Percentiles rank a stretch among this genome's conserved stretches.
phyloP scores from a whole-genome alignment of 2,329 filamentous ascomycete genomes.

The Fusarium sp. region DNA sequence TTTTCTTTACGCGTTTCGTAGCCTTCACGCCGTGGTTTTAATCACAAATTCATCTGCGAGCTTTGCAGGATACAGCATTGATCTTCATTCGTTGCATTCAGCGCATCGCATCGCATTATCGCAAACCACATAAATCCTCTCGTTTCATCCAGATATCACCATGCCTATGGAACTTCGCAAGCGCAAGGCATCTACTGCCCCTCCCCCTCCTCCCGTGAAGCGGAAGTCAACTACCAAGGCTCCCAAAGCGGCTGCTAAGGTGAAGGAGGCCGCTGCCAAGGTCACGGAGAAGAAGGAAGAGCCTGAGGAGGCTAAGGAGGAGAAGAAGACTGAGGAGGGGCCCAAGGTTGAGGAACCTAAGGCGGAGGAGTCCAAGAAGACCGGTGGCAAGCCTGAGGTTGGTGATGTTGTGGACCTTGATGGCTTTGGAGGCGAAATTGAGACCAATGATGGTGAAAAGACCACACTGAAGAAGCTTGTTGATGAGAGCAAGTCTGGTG shows the following conservation, averaged over 20 bases:
- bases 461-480: slow-evolving; percentile 84
- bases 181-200: slow-evolving; percentile 66
- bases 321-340: slow-evolving; percentile 40
- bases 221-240: slow-evolving; percentile 52
- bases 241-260: slow-evolving; percentile 36
- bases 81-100: slow-evolving; percentile 33
- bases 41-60: slow-evolving; percentile 10
- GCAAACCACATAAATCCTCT: slow-evolving; percentile 14
- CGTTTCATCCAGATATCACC: slow-evolving; percentile 21
- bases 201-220: slow-evolving; percentile 53
- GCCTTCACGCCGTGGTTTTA: slow-evolving; percentile 10
- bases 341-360: slow-evolving; percentile 48
- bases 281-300: slow-evolving; percentile 47
- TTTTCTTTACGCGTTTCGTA: slow-evolving; percentile 25
- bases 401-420: slow-evolving; percentile 69
- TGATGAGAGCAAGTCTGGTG: slow-evolving; percentile 83
- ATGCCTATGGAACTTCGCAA: slow-evolving; percentile 72
- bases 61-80: slow-evolving; percentile 24
- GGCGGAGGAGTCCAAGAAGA: slow-evolving; percentile 50
- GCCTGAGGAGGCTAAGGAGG: slow-evolving; percentile 53
- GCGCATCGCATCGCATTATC: slow-evolving; percentile 33
- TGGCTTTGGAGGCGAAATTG: slow-evolving; percentile 76
- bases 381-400: slow-evolving; percentile 58
- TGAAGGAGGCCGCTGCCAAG: slow-evolving; percentile 48
- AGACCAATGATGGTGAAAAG: slow-evolving; percentile 85